Evolutionary conservation across 169 alveolate genomes (phyloP), one percentile per base, ranked within the genome.

Genomic region (Plasmodium sp.): DNA sequence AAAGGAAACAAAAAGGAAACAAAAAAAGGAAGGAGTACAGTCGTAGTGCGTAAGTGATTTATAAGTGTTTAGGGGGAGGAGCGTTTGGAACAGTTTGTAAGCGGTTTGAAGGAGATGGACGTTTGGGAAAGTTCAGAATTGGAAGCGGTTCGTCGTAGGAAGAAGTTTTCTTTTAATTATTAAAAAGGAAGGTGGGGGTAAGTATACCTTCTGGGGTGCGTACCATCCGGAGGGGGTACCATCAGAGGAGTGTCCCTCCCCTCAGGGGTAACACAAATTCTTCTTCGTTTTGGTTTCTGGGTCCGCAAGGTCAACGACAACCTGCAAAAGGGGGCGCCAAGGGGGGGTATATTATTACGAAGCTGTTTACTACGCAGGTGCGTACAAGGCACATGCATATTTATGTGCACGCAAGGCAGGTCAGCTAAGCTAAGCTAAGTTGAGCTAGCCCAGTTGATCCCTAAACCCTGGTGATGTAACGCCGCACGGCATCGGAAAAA

Each of bases 281-380:
- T 86, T 86, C 81, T 54, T 75, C 54, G 75, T 31, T 79, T 86
- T 86, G n/a, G 85, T 86, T 77, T 86, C 94, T 27, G 82, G 94
- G 72, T 86, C 88, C 31, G 94, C 94, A 77, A 86, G 48, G 34
- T 86, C 94, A 7, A 86, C 83, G 45, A 86, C 94, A 3, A 86
- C 94, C 94, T 86, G 74, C 45, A 39, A 33, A 18, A 22, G 36
- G 58, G 34, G 22, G 5, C 10, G 33, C 33, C 39, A 62, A 6
- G 9, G 6, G 39, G 36, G 39, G 77, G 27, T 22, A 22, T 22
- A 22, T 22, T 12, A 27, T 6, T 18, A 18, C 14, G 14, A 0
- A 48, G 14, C 2, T 48, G 58, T 48, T 48, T 48, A 48, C 58
- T 48, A 48, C 18, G 2, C 58, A 48, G 58, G 58, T 10, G 14